A percentile compares a stretch with the other conserved stretches of the same genome.
Conservation (phyloP, 371 early-diverging fungal species). For the Actinomucor elegans region DNA sequence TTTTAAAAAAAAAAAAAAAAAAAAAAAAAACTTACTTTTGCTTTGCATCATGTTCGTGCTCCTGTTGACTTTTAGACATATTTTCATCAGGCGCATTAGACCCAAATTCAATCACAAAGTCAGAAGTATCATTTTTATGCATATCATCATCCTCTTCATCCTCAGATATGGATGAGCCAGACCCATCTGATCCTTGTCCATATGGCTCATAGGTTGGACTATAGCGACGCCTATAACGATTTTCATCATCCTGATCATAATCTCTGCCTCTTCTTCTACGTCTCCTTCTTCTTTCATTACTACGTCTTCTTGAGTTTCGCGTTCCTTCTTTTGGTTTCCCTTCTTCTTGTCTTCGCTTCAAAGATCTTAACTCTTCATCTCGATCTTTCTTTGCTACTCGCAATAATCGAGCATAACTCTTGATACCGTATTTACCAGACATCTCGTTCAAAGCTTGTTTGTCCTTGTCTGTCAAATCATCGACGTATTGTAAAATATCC, state of each 20-base stretch:
- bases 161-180: slow-evolving; percentile 25
- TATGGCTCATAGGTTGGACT: slow-evolving; percentile 44
- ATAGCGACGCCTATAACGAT: slow-evolving; percentile 25
- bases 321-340: slow-evolving; percentile 17
- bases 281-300: slow-evolving; percentile 9
- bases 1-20: too few species aligned
- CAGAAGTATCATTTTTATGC: not conserved
- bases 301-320: slow-evolving; percentile 1
- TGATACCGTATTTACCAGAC: slow-evolving; percentile 46
- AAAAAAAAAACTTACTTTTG: not conserved
- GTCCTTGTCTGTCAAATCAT: slow-evolving; percentile 47
- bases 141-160: slow-evolving; percentile 16
- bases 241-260: not conserved
- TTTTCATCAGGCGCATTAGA: slow-evolving; percentile 14
- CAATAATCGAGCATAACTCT: slow-evolving; percentile 41
- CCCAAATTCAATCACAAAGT: slow-evolving; percentile 41
- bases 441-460: slow-evolving; percentile 39
- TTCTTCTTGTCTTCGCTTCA: slow-evolving; percentile 24
- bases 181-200: slow-evolving; percentile 24
- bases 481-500: slow-evolving; percentile 48
- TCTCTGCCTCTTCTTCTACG: slow-evolving; percentile 2
- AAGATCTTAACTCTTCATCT: slow-evolving; percentile 38
- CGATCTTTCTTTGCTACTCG: slow-evolving; percentile 46
- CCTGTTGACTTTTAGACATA: not conserved
- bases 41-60: slow-evolving; percentile 3